phyloP scores from a whole-genome alignment of 495 filamentous ascomycete species.

The Trichoderma parareesei region DNA sequence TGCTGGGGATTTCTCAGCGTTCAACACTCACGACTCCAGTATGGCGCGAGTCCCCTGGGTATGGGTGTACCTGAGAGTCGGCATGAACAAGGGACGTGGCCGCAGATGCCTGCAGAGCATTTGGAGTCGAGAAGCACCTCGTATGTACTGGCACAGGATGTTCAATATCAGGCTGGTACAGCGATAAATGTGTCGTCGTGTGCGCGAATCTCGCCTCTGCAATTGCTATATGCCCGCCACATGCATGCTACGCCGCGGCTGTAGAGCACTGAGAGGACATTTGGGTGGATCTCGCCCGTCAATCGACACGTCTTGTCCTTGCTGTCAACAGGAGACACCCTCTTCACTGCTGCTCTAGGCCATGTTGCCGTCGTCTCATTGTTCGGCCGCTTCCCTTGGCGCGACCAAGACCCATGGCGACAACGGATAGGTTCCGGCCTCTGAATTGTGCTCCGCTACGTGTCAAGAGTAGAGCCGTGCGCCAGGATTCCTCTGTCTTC shows the following conservation, averaged over 20 bases:
- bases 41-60: background rate
- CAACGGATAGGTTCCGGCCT: background rate
- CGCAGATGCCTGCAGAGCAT: background rate
- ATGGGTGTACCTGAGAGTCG: background rate
- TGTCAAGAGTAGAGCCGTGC: constrained; percentile 7
- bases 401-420: background rate
- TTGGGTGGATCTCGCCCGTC: background rate
- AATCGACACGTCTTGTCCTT: background rate
- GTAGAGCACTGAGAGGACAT: background rate
- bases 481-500: background rate
- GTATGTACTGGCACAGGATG: no score
- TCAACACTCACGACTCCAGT: background rate
- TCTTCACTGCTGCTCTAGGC: background rate
- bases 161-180: background rate
- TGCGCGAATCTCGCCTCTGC: background rate
- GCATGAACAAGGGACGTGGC: background rate
- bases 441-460: constrained; percentile 4
- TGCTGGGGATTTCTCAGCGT: background rate
- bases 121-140: no score
- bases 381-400: background rate
- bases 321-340: background rate
- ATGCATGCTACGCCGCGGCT: no score
- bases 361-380: background rate
- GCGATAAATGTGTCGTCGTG: background rate
- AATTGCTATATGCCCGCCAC: no score